Conservation (phyloP, 331 rosid genomes). For the Quercus lobata region DNA sequence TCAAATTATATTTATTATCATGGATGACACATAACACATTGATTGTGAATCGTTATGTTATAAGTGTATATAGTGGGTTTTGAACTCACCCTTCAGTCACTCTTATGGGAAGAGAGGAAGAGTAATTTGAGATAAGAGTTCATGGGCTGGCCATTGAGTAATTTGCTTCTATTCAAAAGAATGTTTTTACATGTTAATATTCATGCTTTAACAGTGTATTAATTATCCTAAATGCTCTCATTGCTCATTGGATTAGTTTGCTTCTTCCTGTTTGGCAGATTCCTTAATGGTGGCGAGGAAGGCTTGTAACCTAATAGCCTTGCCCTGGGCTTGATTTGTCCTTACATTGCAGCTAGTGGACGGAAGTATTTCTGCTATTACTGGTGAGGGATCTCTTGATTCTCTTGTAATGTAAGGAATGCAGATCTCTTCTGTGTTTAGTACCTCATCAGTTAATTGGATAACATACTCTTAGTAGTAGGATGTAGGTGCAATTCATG, state of each 20-base stretch:
- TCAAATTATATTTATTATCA: no score
- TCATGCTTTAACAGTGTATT: background rate
- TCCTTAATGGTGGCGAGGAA: background rate
- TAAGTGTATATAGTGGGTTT: no score
- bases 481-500: no score
- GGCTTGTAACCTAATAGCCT: slow-evolving; percentile 5
- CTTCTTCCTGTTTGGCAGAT: slow-evolving; percentile 12
- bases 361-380: background rate
- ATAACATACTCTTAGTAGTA: no score
- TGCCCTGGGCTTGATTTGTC: background rate
- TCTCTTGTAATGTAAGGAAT: background rate
- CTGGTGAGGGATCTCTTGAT: background rate
- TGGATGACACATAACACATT: no score
- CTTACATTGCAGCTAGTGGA: slow-evolving; percentile 1
- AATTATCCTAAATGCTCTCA: background rate
- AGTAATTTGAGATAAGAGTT: no score
- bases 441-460: background rate
- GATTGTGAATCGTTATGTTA: no score
- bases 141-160: no score
- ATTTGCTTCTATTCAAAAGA: background rate
- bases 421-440: slow-evolving; percentile 3
- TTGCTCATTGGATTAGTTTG: background rate
- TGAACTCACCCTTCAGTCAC: no score
- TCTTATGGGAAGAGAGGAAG: no score
- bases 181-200: background rate